Base-by-base conservation (phyloP, 2,329 filamentous ascomycete genomes). In the Hirsutella thompsonii region DNA sequence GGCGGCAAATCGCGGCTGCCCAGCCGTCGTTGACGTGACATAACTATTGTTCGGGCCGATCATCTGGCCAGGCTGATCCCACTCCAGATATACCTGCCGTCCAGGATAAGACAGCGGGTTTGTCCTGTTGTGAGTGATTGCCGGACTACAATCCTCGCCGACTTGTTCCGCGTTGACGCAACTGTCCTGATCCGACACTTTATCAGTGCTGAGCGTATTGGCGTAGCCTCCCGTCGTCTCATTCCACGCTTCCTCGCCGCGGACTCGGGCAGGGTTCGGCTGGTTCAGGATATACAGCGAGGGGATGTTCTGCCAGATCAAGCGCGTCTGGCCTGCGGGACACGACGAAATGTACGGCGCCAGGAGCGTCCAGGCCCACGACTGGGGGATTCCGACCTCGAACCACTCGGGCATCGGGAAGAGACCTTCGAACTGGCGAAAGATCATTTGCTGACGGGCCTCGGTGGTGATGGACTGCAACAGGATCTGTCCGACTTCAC, bases 331-430 rank as follows among this genome's bases (percentile, higher is more conserved):
- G 56, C 81, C 76, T 35, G 62, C 63, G 0, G 86, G 85, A 58
- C 86, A 93, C 5, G 71, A 80, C 29, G 75, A 79, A 58, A 93
- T 89, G 60, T 88, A 88, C 0, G 84, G 86, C 0, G 86, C 84
- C 4, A 92, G 68, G 19, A 86, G 69, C 0, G 84, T 83, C 86
- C 86, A 93, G 0, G 79, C 76, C 84, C 85, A 93, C 0, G 80
- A 85, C 58, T 93, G 86, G 0, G 84, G 85, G 20, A 90, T 79
- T 32, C 83, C 83, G 5, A 77, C 69, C 52, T 85, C 78, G 55
- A 90, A 88, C 83, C 83, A 92, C 9, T 83, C 81, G 0, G 84
- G 82, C 81, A 86, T 85, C 19, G 86, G 81, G 60, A 84, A 83
- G 6, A 86, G 71, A 14, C 85, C 86, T 28, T 77, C 70, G 56